A percentile compares a stretch with the other conserved stretches of the same genome.
Evolutionary conservation across 495 filamentous ascomycete species (phyloP).

Genomic region (Opeltia flavorubescens): DNA sequence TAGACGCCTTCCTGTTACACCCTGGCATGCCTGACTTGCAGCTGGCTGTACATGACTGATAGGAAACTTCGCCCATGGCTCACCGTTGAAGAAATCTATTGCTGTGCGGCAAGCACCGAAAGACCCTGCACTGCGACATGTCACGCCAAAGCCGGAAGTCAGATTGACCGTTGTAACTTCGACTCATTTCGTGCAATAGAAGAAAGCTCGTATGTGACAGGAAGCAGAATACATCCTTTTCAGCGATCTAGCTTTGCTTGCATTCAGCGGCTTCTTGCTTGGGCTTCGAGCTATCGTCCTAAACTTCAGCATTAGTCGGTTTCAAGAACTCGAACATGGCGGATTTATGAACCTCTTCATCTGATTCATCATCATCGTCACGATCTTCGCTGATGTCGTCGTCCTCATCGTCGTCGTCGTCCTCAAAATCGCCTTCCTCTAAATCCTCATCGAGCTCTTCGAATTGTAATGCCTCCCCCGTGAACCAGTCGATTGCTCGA

Average conservation of each 20-base stretch:
- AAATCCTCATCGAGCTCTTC: slow-evolving; percentile 85
- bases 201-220: not conserved
- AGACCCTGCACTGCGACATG: too few species aligned
- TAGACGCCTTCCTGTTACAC: too few species aligned
- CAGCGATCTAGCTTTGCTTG: slow-evolving; percentile 79
- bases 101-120: too few species aligned
- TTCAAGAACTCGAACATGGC: not conserved
- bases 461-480: slow-evolving; percentile 92
- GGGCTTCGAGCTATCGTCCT: slow-evolving; percentile 93
- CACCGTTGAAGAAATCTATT: too few species aligned
- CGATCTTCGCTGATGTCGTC: slow-evolving; percentile 77
- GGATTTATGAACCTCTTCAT: slow-evolving; percentile 63
- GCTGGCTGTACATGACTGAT: too few species aligned
- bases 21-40: too few species aligned
- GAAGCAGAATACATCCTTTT: not conserved
- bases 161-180: too few species aligned
- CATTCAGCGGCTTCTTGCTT: slow-evolving; percentile 99
- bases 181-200: too few species aligned
- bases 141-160: too few species aligned
- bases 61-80: too few species aligned
- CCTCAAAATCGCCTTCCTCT: slow-evolving; percentile 70
- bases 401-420: slow-evolving; percentile 87
- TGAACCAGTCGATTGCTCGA: slow-evolving; percentile 98
- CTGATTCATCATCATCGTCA: slow-evolving; percentile 75
- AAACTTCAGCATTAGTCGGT: slow-evolving; percentile 20